Percentiles rank a stretch among this genome's conserved stretches.
These are phyloP conservation scores for Xylariaceae sp. DNA, from an alignment of 2,329 filamentous ascomycete genomes.

Conservation along the genomic window DNA sequence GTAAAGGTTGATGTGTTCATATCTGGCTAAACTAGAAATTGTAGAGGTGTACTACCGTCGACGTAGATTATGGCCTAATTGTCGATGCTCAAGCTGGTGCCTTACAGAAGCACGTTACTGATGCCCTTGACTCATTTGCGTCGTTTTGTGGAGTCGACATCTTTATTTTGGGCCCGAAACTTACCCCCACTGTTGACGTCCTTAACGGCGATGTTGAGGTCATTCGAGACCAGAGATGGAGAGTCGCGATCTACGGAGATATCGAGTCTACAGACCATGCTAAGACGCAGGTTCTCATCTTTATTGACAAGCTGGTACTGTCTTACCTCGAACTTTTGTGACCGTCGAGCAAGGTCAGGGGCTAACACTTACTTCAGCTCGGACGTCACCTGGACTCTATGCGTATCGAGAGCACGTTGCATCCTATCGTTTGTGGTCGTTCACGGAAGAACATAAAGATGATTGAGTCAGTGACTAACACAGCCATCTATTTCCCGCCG, in stretches of 20 bases:
- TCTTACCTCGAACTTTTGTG: conserved; percentile 4
- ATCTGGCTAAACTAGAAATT: conserved; percentile 35
- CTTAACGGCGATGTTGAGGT: conserved; percentile 79
- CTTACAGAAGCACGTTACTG: conserved; percentile 74
- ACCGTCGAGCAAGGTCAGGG: background rate
- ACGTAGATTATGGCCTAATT: conserved; percentile 89
- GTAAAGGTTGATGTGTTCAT: conserved; percentile 14
- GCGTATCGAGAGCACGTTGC: conserved; percentile 58
- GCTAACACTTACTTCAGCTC: conserved; percentile 33
- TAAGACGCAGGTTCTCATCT: conserved; percentile 92
- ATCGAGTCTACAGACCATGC: conserved; percentile 95
- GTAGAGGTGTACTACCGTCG: conserved; percentile 89
- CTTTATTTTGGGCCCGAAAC: conserved; percentile 89
- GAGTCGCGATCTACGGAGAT: conserved; percentile 93
- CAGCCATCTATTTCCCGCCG: conserved; percentile 96
- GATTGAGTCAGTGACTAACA: conserved; percentile 93
- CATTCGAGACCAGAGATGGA: conserved; percentile 85
- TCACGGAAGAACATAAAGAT: conserved; percentile 97
- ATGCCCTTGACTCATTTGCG: conserved; percentile 85
- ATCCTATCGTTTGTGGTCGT: conserved; percentile 89
- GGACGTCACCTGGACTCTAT: conserved; percentile 37
- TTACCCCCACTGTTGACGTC: conserved; percentile 74
- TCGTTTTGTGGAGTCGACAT: conserved; percentile 93
- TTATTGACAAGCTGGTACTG: conserved; percentile 90
- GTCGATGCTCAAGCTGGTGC: conserved; percentile 70